Evolutionary conservation across 768 basidiomycete species (phyloP), one percentile per base, ranked within the genome.

Genomic region (Crassisporium funariophilum): DNA sequence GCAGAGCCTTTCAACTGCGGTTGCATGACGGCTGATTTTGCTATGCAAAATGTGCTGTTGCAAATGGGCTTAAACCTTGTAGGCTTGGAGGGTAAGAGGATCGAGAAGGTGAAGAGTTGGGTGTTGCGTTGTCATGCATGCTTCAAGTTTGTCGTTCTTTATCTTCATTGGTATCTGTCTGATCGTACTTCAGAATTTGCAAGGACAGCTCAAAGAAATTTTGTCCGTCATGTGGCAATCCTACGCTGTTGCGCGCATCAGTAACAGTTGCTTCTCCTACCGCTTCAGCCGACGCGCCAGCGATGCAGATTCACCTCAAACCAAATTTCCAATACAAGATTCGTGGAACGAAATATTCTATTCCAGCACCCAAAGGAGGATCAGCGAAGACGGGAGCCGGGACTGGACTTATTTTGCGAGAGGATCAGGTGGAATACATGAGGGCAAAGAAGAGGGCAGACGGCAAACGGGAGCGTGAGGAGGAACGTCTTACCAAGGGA

Each of bases 1-100:
- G 64, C 74, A 13, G 69, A 73, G 35, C 29, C 54, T 0, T 57
- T 95, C 36, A 75, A 74, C 42, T 83, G 81, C 4, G 97, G 94
- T 13, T 97, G 95, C 63, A 93, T 98, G 89, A 98, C 97, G 7
- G 91, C 91, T 16, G 97, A 99, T 78, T 98, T 94, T 65, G 97
- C 97, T 13, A 97, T 99, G 85, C 97, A 99, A 69, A 99, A 99
- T 59, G 91, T 98, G 16, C 69, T 95, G 53, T 68, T 99, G 41
- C 95, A 97, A 65, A 94, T 98, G 89, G 89, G 89, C 0, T 69
- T 99, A 52, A 88, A 86, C 50, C 75, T 98, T 21, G 84, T 99
- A 9, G 86, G 93, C 7, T 79, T 89, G 5, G 92, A 94, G 52
- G 97, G 97, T 4, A 95, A 87, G 70, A 77, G 82, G 55, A 95